Evolutionary conservation across 192 early-diverging fungal species (phyloP), one percentile per base, ranked within the genome.

Genomic region (Backusella liffmaniae): DNA sequence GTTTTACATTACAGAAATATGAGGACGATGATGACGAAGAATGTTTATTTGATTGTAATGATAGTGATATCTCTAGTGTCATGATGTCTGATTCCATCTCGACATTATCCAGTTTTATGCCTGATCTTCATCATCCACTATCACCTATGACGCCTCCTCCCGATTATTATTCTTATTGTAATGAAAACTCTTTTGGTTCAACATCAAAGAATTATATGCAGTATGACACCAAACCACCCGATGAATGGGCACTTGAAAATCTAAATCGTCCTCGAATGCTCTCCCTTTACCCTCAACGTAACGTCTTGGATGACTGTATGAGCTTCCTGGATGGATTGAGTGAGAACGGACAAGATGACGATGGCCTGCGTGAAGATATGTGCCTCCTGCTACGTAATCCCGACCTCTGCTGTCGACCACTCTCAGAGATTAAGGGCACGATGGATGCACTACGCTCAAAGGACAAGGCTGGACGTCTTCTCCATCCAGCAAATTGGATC

Each of bases 231-330:
- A 29, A 62, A 4, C 9, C 10, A 8, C n/a, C 5, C 49, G 56
- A 62, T 29, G 3, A 23, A 62, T 62, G 56, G 56, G 12, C 56
- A 10, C 56, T 62, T 62, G 56, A 62, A 29, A 62, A 62, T 62
- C 56, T 62, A 26, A 67, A 30, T 72, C 44, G 26, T 13, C 34
- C 36, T 18, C n/a, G 23, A 69, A 37, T 39, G n/a, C 67, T 69
- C 56, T 41, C 21, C 16, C 70, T 71, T 30, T 71, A 56, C 3
- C 67, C 66, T 68, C 62, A 76, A 15, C 41, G 67, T 16, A 35
- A 68, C 23, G 66, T 76, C 0, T 16, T 76, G 29, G 75, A 76
- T 18, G 75, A 76, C 23, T 42, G 32, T 66, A 39, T 76, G 21
- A 76, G 67, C 37, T 69, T 59, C 36, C 46, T 76, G 2, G 51